These are phyloP conservation scores for Cubamyces sp. DNA, from an alignment of 768 basidiomycete species.

Conservation along the genomic window DNA sequence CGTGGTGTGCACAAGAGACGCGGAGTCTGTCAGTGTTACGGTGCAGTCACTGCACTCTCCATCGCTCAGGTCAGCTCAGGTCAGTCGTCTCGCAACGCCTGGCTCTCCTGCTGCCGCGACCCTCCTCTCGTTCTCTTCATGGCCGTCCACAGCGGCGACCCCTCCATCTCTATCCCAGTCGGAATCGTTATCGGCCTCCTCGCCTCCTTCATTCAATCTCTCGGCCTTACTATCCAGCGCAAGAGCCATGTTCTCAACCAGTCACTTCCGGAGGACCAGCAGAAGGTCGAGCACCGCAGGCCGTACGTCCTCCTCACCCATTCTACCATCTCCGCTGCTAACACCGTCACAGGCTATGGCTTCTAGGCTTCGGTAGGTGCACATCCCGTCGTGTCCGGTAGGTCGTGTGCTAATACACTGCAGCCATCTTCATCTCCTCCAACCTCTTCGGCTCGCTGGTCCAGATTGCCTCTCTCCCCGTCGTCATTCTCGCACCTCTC, in stretches of 20 bases:
- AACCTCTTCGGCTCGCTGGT: conserved; percentile 88
- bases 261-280: conserved; percentile 61
- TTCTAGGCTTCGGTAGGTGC: conserved; percentile 71
- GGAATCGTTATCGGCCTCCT: conserved; percentile 67
- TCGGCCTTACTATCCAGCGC: conserved; percentile 90
- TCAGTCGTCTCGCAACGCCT: background rate
- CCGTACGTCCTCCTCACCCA: conserved; percentile 56
- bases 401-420: conserved; percentile 9
- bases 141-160: conserved; percentile 29
- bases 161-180: conserved; percentile 44
- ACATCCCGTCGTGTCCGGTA: conserved; percentile 5
- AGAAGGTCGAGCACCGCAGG: conserved; percentile 73
- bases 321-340: conserved; percentile 12
- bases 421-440: conserved; percentile 80
- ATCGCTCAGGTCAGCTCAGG: background rate
- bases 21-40: background rate
- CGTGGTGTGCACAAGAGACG: background rate
- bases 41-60: background rate
- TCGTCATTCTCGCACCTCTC: conserved; percentile 92
- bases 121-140: conserved; percentile 25
- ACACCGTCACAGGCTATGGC: conserved; percentile 67
- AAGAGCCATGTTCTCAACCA: conserved; percentile 92
- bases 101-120: too few species aligned
- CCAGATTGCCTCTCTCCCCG: conserved; percentile 91
- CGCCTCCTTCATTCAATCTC: conserved; percentile 86